Evolutionary conservation across 371 early-diverging fungal species (phyloP).

Genomic region (Nosema muscidifuracis): DNA sequence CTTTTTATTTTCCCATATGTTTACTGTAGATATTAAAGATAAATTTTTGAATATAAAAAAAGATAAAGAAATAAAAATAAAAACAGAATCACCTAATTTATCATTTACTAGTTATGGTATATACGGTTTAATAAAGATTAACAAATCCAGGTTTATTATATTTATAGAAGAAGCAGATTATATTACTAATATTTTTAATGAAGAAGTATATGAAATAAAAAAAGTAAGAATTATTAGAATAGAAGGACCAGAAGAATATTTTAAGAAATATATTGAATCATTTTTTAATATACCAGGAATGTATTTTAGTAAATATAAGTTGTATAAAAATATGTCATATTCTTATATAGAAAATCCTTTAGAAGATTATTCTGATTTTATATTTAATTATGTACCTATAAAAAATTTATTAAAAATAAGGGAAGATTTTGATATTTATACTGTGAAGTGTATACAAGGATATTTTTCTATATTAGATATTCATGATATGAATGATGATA

Average conservation of each 20-base stretch:
- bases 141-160: conserved; percentile 34
- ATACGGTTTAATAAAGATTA: conserved; percentile 25
- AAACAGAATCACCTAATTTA: neutral
- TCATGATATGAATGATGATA: too few species aligned
- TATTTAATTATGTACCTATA: conserved; percentile 56
- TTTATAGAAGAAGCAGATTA: conserved; percentile 36
- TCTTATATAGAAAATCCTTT: conserved; percentile 12
- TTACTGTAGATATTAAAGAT: neutral
- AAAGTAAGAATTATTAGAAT: conserved; percentile 35
- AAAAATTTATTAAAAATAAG: conserved; percentile 28
- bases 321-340: conserved; percentile 26
- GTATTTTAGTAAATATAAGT: conserved; percentile 35
- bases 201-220: conserved; percentile 54
- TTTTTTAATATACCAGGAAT: conserved; percentile 52
- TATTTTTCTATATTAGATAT: conserved; percentile 30
- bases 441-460: conserved; percentile 57
- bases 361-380: conserved; percentile 56
- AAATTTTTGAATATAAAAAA: neutral
- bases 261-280: conserved; percentile 41
- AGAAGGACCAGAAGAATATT: conserved; percentile 4
- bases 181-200: conserved; percentile 30
- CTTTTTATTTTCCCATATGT: neutral
- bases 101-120: conserved; percentile 8
- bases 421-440: conserved; percentile 3
- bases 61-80: neutral